A percentile compares a stretch with the other conserved stretches of the same genome.
phyloP scores from a whole-genome alignment of 2,329 filamentous ascomycete species.

The Pseudogymnoascus sp. region DNA sequence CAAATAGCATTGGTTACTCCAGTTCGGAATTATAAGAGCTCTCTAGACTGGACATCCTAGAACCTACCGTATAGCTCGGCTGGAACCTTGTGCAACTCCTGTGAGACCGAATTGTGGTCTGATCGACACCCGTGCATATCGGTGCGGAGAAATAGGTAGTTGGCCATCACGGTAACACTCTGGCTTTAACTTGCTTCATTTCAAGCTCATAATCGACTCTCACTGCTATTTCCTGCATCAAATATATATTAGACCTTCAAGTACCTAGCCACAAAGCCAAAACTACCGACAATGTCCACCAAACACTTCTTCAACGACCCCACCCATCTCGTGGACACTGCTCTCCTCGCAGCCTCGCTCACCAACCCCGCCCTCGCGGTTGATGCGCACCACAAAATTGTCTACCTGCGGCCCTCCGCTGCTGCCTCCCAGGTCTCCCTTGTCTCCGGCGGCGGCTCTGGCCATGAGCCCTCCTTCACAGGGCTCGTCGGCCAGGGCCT shows the following conservation, averaged over 20 bases:
- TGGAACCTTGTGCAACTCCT: constrained; percentile 2
- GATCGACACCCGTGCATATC: neutral
- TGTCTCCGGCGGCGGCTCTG: constrained; percentile 79
- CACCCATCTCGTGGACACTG: constrained; percentile 64
- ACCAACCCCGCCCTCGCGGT: constrained; percentile 78
- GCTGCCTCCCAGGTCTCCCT: constrained; percentile 61
- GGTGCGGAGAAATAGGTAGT: neutral
- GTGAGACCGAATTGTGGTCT: neutral
- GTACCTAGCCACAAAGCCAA: neutral
- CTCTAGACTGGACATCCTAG: neutral
- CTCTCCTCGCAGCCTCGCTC: constrained; percentile 67
- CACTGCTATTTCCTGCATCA: neutral
- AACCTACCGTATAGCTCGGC: neutral
- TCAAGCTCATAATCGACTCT: neutral
- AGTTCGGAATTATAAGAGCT: neutral
- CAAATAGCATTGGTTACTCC: neutral
- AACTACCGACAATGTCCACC: constrained; percentile 36
- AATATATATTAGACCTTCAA: neutral
- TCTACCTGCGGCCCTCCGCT: constrained; percentile 59
- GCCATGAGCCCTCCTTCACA: constrained; percentile 82
- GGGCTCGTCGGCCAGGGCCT: constrained; percentile 77
- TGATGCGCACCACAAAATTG: constrained; percentile 70
- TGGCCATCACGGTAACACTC: neutral
- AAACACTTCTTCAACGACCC: constrained; percentile 91
- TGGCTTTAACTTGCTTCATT: neutral